phyloP scores from a whole-genome alignment of 805 yeast species.

The Candida gorgasii region DNA sequence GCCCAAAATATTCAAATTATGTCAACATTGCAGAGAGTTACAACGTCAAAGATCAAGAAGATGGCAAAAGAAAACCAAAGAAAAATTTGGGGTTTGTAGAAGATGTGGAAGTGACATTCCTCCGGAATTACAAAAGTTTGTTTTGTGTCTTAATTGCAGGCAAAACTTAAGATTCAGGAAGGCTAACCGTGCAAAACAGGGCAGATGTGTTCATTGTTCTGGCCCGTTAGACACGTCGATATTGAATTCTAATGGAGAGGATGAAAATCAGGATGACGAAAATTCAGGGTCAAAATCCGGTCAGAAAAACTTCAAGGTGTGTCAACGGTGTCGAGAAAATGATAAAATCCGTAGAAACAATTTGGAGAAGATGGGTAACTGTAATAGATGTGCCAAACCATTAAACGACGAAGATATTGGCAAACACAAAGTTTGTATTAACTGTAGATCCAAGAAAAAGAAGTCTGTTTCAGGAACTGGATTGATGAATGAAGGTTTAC shows the following conservation, averaged over 20 bases:
- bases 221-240: constrained; percentile 52
- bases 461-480: constrained; percentile 19
- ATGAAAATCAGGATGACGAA: constrained; percentile 4
- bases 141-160: constrained; percentile 62
- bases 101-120: constrained; percentile 62
- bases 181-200: constrained; percentile 59
- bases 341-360: constrained; percentile 58
- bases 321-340: constrained; percentile 61
- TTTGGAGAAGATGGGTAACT: constrained; percentile 57
- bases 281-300: constrained; percentile 8
- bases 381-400: constrained; percentile 61
- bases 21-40: constrained; percentile 63
- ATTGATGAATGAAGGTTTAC: background rate
- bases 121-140: constrained; percentile 50
- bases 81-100: constrained; percentile 62
- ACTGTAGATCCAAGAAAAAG: constrained; percentile 57
- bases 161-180: constrained; percentile 54
- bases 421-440: constrained; percentile 56
- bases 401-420: constrained; percentile 48
- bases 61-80: constrained; percentile 64
- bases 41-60: constrained; percentile 63
- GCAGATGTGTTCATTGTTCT: constrained; percentile 68
- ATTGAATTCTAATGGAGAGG: constrained; percentile 28
- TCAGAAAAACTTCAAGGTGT: constrained; percentile 53
- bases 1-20: constrained; percentile 52